These are phyloP conservation scores for Gloeopeniophorella convolvens DNA, from an alignment of 768 basidiomycete genomes.

Conservation along the genomic window DNA sequence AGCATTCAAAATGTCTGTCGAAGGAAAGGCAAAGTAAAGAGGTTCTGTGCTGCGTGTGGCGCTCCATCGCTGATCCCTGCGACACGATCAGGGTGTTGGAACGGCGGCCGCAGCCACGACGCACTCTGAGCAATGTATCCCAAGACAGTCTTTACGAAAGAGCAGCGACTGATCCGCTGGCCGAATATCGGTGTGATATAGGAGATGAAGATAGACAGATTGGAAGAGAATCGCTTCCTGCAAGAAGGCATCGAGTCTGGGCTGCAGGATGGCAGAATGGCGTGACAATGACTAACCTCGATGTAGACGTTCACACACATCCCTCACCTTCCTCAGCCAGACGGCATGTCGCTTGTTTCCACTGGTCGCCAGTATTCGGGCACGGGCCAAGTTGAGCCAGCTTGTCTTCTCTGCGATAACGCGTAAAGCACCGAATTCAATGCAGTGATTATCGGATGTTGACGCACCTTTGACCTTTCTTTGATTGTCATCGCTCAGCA, in stretches of 20 bases:
- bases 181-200: constrained; percentile 79
- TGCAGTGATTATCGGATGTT: not conserved
- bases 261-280: not conserved
- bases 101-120: constrained; percentile 19
- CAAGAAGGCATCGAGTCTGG: not conserved
- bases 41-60: constrained; percentile 49
- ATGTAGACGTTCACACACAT: constrained; percentile 65
- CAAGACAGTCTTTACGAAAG: constrained; percentile 67
- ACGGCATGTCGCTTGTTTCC: constrained; percentile 69
- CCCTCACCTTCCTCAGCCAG: constrained; percentile 60
- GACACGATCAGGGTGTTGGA: constrained; percentile 11
- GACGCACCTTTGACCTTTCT: constrained; percentile 55
- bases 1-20: constrained; percentile 54
- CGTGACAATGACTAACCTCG: constrained; percentile 57
- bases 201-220: constrained; percentile 63
- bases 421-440: not conserved
- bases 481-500: constrained; percentile 37
- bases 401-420: constrained; percentile 55
- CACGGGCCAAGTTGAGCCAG: constrained; percentile 58
- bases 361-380: constrained; percentile 48
- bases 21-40: constrained; percentile 67
- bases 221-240: constrained; percentile 72
- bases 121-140: constrained; percentile 59
- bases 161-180: constrained; percentile 69
- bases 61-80: constrained; percentile 56